Evolutionary conservation across 2,329 filamentous ascomycete species (phyloP).

Genomic region (Fusarium succisae): DNA sequence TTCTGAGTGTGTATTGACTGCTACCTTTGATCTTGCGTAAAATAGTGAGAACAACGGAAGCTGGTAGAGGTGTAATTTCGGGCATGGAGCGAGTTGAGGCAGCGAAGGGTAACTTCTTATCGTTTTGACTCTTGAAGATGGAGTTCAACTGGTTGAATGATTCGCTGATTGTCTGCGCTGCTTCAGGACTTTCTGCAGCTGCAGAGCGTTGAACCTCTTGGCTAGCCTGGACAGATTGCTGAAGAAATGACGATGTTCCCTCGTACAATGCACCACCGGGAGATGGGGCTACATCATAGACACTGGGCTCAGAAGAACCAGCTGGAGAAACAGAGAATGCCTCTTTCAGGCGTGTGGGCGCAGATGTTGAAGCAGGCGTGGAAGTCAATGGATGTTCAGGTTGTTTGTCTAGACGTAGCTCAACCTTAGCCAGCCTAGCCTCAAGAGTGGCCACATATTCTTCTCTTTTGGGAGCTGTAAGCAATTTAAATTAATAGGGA

Average conservation of each 20-base stretch:
- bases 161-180: slow-evolving; percentile 23
- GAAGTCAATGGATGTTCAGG: neutral
- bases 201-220: slow-evolving; percentile 24
- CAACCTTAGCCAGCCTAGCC: slow-evolving; percentile 18
- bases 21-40: slow-evolving; percentile 26
- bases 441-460: slow-evolving; percentile 22
- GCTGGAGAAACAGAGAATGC: neutral
- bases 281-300: neutral
- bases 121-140: neutral
- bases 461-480: neutral
- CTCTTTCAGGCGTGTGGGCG: neutral
- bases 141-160: slow-evolving; percentile 18
- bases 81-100: neutral
- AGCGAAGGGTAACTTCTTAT: neutral
- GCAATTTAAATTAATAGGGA: accelerated
- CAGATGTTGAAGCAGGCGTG: neutral
- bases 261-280: slow-evolving; percentile 11
- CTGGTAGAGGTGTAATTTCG: slow-evolving; percentile 7
- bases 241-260: slow-evolving; percentile 31
- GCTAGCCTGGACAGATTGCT: slow-evolving; percentile 22
- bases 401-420: slow-evolving; percentile 5
- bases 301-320: neutral
- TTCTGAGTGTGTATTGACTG: too few species aligned
- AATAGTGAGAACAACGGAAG: slow-evolving; percentile 8
- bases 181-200: slow-evolving; percentile 16